phyloP scores from a whole-genome alignment of 176 grass and related monocot species.

The Oryza glumipatula region DNA sequence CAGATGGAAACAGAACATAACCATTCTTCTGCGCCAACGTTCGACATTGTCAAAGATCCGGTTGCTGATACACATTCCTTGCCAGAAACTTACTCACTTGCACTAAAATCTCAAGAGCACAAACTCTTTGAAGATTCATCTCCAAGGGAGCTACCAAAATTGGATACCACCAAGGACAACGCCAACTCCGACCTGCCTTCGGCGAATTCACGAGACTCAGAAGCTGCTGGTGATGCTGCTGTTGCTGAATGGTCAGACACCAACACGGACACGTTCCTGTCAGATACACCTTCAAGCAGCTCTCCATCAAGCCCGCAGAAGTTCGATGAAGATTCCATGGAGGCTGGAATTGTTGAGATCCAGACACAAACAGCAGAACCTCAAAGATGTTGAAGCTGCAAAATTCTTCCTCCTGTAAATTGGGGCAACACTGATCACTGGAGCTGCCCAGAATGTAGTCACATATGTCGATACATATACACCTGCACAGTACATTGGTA shows the following conservation, averaged over 20 bases:
- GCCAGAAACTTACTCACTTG: neutral
- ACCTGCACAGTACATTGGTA: slow-evolving; percentile 14
- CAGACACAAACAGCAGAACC: slow-evolving; percentile 23
- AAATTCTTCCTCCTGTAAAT: slow-evolving; percentile 12
- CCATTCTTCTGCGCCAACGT: slow-evolving; percentile 18
- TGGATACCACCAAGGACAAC: neutral
- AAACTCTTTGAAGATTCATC: slow-evolving; percentile 16
- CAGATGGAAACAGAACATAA: slow-evolving; percentile 24
- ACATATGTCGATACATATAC: neutral
- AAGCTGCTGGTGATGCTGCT: slow-evolving; percentile 21
- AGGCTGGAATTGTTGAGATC: slow-evolving; percentile 21
- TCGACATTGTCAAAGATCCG: neutral
- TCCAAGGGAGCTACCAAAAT: neutral
- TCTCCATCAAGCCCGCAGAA: slow-evolving; percentile 39
- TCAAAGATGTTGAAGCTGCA: neutral
- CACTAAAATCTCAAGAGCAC: neutral
- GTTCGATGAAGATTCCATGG: slow-evolving; percentile 39
- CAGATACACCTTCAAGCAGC: slow-evolving; percentile 46
- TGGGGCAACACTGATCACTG: slow-evolving; percentile 19
- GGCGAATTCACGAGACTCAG: neutral
- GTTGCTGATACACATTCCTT: neutral
- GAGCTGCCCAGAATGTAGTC: slow-evolving; percentile 32
- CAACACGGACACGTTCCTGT: slow-evolving; percentile 51
- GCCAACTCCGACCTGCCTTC: neutral
- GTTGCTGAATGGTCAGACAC: slow-evolving; percentile 43